Evolutionary conservation across 306 rosid species (phyloP).

Genomic region (Clitoria ternatea): DNA sequence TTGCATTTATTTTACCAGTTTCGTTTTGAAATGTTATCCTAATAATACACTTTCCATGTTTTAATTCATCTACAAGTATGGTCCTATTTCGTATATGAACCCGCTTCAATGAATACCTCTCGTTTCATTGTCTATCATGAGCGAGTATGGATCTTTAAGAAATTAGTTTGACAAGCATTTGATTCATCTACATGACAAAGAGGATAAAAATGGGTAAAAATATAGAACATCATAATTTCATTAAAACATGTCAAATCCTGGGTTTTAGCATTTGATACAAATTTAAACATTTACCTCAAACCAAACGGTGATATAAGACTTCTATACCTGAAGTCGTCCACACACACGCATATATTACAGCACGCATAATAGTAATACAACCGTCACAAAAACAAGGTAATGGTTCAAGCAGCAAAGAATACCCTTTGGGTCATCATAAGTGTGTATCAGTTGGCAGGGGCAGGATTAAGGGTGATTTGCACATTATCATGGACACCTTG

Average conservation of each 20-base stretch:
- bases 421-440: neutral
- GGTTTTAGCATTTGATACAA: slow-evolving; percentile 4
- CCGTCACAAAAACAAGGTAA: neutral
- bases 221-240: neutral
- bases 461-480: slow-evolving; percentile 69
- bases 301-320: neutral
- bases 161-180: neutral
- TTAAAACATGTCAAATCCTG: neutral
- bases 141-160: neutral
- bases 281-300: neutral
- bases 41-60: neutral
- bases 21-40: neutral
- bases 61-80: slow-evolving; percentile 1
- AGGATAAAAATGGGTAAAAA: neutral
- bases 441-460: slow-evolving; percentile 29
- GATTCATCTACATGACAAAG: neutral
- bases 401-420: neutral
- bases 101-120: neutral
- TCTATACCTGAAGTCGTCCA: neutral
- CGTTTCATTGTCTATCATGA: neutral
- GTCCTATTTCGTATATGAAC: neutral
- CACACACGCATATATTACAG: neutral
- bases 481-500: slow-evolving; percentile 97
- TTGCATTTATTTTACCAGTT: neutral
- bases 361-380: slow-evolving; percentile 1